A percentile compares a stretch with the other conserved stretches of the same genome.
Conservation (phyloP, 352 stramenopile species). For the Globisporangium paddicum region DNA sequence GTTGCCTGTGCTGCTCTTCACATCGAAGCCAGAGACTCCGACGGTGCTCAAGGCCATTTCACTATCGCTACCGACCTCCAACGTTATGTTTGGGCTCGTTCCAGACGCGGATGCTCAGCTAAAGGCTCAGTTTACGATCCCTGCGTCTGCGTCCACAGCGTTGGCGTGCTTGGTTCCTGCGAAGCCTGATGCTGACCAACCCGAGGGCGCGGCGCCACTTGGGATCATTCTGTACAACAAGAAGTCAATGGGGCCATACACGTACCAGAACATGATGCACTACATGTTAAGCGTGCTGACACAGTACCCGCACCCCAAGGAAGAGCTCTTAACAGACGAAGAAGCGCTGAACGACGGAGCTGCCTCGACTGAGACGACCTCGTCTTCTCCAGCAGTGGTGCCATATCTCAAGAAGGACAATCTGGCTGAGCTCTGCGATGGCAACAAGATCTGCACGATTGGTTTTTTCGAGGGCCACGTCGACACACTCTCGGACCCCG, state of each 20-base stretch:
- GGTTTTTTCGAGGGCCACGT: slow-evolving; percentile 67
- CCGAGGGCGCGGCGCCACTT: slow-evolving; percentile 34
- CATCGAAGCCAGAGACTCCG: slow-evolving; percentile 41
- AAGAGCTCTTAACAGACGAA: slow-evolving; percentile 20
- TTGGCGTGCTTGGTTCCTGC: slow-evolving; percentile 48
- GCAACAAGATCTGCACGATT: slow-evolving; percentile 73
- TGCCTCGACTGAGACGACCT: slow-evolving; percentile 10
- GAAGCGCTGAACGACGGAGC: slow-evolving; percentile 13
- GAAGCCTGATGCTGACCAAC: slow-evolving; percentile 19
- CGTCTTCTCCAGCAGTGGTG: slow-evolving; percentile 19
- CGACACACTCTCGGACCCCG: slow-evolving; percentile 30
- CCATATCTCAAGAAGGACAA: slow-evolving; percentile 58
- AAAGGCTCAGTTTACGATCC: slow-evolving; percentile 59
- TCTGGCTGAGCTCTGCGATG: slow-evolving; percentile 39
- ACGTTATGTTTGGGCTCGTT: slow-evolving; percentile 49
- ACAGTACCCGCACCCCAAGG: slow-evolving; percentile 56
- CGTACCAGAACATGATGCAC: slow-evolving; percentile 61
- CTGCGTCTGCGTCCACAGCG: slow-evolving; percentile 25
- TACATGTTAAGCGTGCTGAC: slow-evolving; percentile 60
- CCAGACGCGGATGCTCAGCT: slow-evolving; percentile 46
- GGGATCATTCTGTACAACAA: slow-evolving; percentile 67
- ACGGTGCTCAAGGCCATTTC: slow-evolving; percentile 55
- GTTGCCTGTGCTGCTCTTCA: slow-evolving; percentile 62
- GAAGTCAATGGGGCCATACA: slow-evolving; percentile 56
- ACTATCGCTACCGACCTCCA: slow-evolving; percentile 52